Evolutionary conservation across 1,284 basidiomycete species (phyloP), one percentile per base, ranked within the genome.

Genomic region (Cryptococcus sp.): DNA sequence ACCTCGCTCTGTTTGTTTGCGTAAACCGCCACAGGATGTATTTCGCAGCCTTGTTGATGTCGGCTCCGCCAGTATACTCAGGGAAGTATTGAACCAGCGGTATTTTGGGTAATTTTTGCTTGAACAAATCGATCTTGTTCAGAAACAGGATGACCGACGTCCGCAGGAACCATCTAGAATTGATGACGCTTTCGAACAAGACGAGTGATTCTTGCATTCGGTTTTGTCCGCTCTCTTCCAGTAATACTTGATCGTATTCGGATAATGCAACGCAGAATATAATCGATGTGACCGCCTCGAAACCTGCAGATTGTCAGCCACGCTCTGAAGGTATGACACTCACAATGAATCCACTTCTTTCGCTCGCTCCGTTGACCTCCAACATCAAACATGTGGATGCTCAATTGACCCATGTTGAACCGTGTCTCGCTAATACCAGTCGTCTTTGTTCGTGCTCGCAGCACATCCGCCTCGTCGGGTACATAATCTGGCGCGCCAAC

Each of bases 21-120:
- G 94, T 96, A 68, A 97, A 98, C 64, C 91, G 82, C 95, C 94
- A 98, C 22, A 99, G 80, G 61, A 98, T 96, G 73, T 95, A 99
- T 75, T 97, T 98, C 3, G 94, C 93, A 2, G 93, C 95, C 79
- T 98, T 98, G 82, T 96, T 96, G 76, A 97, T 91, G 72, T 97
- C 93, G 8, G 88, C 78, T 0, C 94, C 94, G 39, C 81, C 81
- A 0, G 91, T 91, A 78, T 97, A 99, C 71, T 98, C 95, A 1
- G 92, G 88, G 77, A 97, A 98, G 77, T 92, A 95, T 59, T 85
- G 83, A 55, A 93, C 89, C 17, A 98, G 80, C 3, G 93, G 93
- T 7, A 81, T 77, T 82, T 92, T 93, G 4, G 91, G 89, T 26
- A 97, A 81, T 78, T 97, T 98, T 67, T 83, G 84, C 82, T 93